Conservation (phyloP, 23 red algal species). For the Gracilariopsis chorda region DNA sequence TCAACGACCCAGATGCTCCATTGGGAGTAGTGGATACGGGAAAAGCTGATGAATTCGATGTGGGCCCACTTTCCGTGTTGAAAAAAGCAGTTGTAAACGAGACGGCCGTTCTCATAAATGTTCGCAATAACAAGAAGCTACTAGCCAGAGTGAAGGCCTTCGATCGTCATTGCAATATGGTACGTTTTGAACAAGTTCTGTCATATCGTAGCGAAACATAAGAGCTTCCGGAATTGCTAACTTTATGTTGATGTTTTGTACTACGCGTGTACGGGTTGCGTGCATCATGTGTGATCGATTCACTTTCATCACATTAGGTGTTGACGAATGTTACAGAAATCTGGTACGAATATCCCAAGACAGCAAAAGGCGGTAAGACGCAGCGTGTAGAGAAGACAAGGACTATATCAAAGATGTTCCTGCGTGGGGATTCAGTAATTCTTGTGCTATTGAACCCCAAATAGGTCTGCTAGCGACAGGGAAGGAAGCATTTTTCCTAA, state of each 20-base stretch:
- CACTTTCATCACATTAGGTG: slow-evolving; percentile 10
- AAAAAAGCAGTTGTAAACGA: slow-evolving; percentile 66
- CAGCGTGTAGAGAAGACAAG: slow-evolving; percentile 60
- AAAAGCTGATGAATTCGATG: slow-evolving; percentile 74
- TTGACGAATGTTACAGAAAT: slow-evolving; percentile 89
- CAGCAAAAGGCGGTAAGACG: slow-evolving; percentile 60
- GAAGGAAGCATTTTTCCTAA: background rate
- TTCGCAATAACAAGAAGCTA: slow-evolving; percentile 91
- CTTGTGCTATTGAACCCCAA: slow-evolving; percentile 84
- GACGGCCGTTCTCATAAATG: slow-evolving; percentile 80
- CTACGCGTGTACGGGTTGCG: too few species aligned
- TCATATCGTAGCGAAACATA: too few species aligned
- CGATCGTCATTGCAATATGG: slow-evolving; percentile 96
- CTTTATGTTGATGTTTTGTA: background rate
- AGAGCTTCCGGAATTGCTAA: background rate
- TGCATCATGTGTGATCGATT: too few species aligned
- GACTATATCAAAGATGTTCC: slow-evolving; percentile 92
- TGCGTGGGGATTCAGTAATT: slow-evolving; percentile 89
- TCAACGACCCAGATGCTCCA: slow-evolving; percentile 56
- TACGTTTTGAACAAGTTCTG: too few species aligned
- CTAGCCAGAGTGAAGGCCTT: slow-evolving; percentile 89
- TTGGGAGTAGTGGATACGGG: slow-evolving; percentile 82
- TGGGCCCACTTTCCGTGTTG: slow-evolving; percentile 84
- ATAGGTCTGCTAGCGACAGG: background rate
- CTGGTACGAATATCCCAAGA: slow-evolving; percentile 72